A percentile compares a stretch with the other conserved stretches of the same genome.
Evolutionary conservation across 495 filamentous ascomycete genomes (phyloP).

Genomic region (Aspergillus haitiensis): DNA sequence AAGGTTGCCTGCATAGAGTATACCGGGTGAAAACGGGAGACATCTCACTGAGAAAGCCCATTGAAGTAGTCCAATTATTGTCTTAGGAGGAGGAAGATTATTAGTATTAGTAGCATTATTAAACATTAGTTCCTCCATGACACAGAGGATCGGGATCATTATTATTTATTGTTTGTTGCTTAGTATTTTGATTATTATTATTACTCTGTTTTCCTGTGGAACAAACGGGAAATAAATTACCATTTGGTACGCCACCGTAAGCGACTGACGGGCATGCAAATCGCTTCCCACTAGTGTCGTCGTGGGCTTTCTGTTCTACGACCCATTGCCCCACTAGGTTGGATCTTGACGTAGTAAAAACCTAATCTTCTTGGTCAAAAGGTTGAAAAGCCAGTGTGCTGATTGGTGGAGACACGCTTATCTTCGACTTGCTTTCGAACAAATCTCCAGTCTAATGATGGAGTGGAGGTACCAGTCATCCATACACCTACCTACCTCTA

Average conservation of each 20-base stretch:
- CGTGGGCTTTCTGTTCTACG: conserved; percentile 17
- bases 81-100: neutral
- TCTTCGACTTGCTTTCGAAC: conserved; percentile 27
- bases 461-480: conserved; percentile 10
- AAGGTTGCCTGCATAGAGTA: neutral
- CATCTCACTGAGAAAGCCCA: conserved; percentile 2
- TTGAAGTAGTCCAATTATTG: neutral
- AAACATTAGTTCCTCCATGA: neutral
- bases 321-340: conserved; percentile 26
- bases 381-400: conserved; percentile 34
- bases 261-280: neutral
- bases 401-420: conserved; percentile 41
- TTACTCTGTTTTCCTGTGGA: neutral
- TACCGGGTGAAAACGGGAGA: conserved; percentile 15
- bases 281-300: conserved; percentile 23
- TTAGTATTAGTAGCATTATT: neutral
- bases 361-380: conserved; percentile 40
- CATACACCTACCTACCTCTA: neutral
- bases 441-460: conserved; percentile 13
- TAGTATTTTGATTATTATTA: too few relatives aligned
- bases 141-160: neutral
- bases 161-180: too few relatives aligned
- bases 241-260: conserved; percentile 11
- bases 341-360: conserved; percentile 47
- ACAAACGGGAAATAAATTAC: conserved; percentile 16